Evolutionary conservation across 495 filamentous ascomycete species (phyloP).

Genomic region (Chaetomium tenue): DNA sequence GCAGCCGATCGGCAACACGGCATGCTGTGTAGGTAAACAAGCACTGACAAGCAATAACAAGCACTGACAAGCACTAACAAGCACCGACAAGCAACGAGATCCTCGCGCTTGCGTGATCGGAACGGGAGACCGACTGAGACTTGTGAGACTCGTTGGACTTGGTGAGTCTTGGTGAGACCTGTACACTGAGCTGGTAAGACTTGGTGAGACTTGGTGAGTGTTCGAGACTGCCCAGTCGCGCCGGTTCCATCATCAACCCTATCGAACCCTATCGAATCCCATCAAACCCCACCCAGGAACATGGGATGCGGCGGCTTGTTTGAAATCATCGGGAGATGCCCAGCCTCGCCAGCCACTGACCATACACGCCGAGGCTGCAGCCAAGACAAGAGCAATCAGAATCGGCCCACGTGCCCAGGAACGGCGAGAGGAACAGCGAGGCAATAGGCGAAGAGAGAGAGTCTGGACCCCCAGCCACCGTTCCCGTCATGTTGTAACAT

Average conservation of each 20-base stretch:
- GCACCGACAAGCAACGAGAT: neutral
- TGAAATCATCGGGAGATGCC: neutral
- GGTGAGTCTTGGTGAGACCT: too few species aligned
- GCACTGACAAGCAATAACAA: neutral
- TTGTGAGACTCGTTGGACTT: too few species aligned
- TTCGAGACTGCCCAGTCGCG: neutral
- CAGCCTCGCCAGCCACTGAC: slow-evolving; percentile 5
- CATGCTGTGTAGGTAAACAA: neutral
- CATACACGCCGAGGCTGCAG: neutral
- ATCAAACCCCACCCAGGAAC: neutral
- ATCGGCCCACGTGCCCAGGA: slow-evolving; percentile 8
- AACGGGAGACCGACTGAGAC: neutral
- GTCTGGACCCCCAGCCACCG: too few species aligned
- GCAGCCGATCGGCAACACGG: slow-evolving; percentile 1
- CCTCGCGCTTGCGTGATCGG: slow-evolving; percentile 10
- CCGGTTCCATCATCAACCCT: neutral
- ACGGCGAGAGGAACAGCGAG: neutral
- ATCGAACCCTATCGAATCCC: neutral
- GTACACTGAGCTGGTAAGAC: too few species aligned
- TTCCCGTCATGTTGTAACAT: neutral
- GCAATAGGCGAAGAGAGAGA: too few species aligned
- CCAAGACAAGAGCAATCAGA: slow-evolving; percentile 2
- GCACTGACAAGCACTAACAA: neutral
- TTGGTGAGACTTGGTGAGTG: too few species aligned
- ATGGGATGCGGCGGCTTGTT: too few species aligned